phyloP scores from a whole-genome alignment of 768 basidiomycete genomes.

The Russula earlei region DNA sequence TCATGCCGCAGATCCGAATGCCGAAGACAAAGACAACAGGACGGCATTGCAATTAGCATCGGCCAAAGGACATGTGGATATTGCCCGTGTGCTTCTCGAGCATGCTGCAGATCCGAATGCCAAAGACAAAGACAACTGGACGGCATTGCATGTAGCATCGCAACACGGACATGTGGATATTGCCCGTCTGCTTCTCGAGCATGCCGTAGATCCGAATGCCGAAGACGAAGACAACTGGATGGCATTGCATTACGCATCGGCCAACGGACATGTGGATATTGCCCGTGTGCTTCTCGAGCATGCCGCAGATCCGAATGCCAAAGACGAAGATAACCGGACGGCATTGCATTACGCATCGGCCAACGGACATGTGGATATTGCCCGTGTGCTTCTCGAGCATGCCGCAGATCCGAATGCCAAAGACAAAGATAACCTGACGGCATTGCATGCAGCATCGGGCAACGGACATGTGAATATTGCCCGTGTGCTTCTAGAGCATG shows the following conservation, averaged over 20 bases:
- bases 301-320: background rate
- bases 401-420: no score
- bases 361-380: no score
- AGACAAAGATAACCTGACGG: no score
- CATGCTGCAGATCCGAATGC: background rate
- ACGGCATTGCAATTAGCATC: background rate
- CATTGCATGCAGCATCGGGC: no score
- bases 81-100: background rate
- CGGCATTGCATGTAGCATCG: background rate
- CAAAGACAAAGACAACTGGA: background rate
- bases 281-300: background rate
- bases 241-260: background rate
- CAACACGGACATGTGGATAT: background rate
- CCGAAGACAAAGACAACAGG: background rate
- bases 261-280: background rate
- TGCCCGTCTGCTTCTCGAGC: background rate
- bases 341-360: no score
- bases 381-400: no score
- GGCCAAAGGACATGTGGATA: background rate
- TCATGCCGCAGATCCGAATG: background rate
- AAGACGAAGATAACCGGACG: background rate
- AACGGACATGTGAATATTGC: no score
- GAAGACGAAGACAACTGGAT: background rate
- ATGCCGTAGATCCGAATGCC: background rate
- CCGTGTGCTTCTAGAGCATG: no score